Base-by-base conservation (phyloP, 345 rosid genomes). In the Sisymbrium altissimum region DNA sequence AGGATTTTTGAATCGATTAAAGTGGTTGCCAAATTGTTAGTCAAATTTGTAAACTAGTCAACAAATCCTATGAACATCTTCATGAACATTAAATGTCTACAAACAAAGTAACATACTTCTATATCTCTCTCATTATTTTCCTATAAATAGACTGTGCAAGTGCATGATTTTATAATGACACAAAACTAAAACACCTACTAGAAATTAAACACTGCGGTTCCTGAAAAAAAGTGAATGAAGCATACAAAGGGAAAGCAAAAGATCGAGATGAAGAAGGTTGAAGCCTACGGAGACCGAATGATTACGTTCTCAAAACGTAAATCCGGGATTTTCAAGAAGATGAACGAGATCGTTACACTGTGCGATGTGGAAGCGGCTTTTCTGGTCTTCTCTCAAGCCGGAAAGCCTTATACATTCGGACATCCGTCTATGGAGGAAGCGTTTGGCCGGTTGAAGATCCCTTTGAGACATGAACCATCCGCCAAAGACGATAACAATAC, bases 291-390 rank as follows among this genome's bases (percentile, higher is more conserved):
- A 9, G 77, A 72, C n/a, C 27, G 82, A 29, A 29, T 72, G 77
- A 56, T 78, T 1, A 56, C 81, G 7, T 83, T 83, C 67, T 83
- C 86, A 0, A 86, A 86, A 78, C 80, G 86, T 5, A 56, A 73
- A 56, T 57, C 75, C 0, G 81, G 90, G 0, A 76, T 81, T 11
- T 72, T 62, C 73, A 84, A 84, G 25, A 84, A 86, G 38, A 71
- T 83, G 14, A 78, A 77, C 33, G 87, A 86, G 64, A 33, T 85
- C 11, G 35, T 72, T 1, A 38, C 84, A 1, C 27, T 82, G 4
- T 79, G 76, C 10, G 78, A 81, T 1, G 78, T 69, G 9, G 71
- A 83, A 19, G 21, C 55, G 0, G 72, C 57, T 11, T 38, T 85
- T 4, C 30, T 80, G 14, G 67, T 75, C 13, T 83, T 76, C 32